Conservation (phyloP, 257 asterid species). For the Paraleonurus japonicus region DNA sequence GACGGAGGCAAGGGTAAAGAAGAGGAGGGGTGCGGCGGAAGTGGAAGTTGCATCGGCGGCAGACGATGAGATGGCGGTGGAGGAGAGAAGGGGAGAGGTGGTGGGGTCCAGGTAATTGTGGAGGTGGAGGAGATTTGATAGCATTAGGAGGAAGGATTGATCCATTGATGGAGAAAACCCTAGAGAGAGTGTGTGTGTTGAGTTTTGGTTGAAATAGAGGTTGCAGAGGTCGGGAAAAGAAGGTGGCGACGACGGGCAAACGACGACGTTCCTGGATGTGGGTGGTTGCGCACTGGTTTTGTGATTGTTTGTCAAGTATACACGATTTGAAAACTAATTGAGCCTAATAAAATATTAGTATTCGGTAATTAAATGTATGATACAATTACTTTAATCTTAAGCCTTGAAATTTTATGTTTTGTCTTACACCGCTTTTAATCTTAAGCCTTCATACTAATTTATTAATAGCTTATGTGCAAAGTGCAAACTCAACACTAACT, state of each 20-base stretch:
- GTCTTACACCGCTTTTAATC: neutral
- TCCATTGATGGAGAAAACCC: slow-evolving; percentile 56
- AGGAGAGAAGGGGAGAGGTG: slow-evolving; percentile 73
- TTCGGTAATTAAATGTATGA: too few species aligned
- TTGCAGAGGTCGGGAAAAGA: slow-evolving; percentile 20
- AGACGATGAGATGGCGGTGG: slow-evolving; percentile 46
- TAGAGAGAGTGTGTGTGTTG: slow-evolving; percentile 23
- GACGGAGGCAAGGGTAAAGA: slow-evolving; percentile 95
- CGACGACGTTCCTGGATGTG: slow-evolving; percentile 27
- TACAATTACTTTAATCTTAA: too few species aligned
- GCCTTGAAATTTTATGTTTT: too few species aligned
- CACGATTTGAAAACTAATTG: too few species aligned
- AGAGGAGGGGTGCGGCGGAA: slow-evolving; percentile 94
- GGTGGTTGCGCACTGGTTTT: neutral
- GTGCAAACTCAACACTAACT: too few species aligned
- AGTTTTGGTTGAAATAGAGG: slow-evolving; percentile 1
- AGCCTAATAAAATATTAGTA: too few species aligned
- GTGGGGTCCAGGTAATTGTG: slow-evolving; percentile 95
- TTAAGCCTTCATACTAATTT: neutral
- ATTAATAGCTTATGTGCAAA: too few species aligned
- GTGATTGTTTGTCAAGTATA: too few species aligned
- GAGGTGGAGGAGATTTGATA: slow-evolving; percentile 88
- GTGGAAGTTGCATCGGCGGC: slow-evolving; percentile 60
- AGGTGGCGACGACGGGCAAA: slow-evolving; percentile 18
- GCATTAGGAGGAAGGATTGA: slow-evolving; percentile 83